Evolutionary conservation across 805 yeast species (phyloP), one percentile per base, ranked within the genome.

Genomic region (Hanseniaspora taiwanica): DNA sequence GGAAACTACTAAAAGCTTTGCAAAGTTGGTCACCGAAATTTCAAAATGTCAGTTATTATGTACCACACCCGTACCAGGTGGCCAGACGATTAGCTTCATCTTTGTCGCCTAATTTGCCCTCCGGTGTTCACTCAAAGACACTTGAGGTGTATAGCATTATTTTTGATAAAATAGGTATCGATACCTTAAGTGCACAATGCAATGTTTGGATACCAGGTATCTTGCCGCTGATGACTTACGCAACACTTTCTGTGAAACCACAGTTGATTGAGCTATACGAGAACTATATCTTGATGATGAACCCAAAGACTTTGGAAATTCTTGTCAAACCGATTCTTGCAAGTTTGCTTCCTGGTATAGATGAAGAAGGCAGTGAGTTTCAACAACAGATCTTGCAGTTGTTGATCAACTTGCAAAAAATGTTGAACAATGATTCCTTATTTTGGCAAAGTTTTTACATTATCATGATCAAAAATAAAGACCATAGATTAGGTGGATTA

Each of bases 81-180:
- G 74, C 94, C 25, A 72, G 73, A 44, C 67, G 80, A 32, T 65
- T 91, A 38, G 74, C 95, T 0, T 74, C 79, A 33, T 91, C 97
- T 45, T 63, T 89, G 21, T 76, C 86, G 2, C 78, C 93, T 1
- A 69, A 69, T 38, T 66, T 91, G 9, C 98, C 99, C 0, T 82
- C 94, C 37, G 98, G 99, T 7, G 99, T 91, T 0, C 98, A 91
- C 56, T 81, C 81, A 48, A 91, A 85, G 54, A 72, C 96, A 0
- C 60, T 91, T 32, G 84, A 78, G 42, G 74, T 87, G 1, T 91
- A 87, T 56, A 75, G 72, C 18, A 63, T 65, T 40, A 72, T 89
- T 2, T 84, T 91, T 60, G 68, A 67, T 27, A 71, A 75, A 23
- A 60, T 89, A 27, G 79, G 81, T 1, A 53, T 58, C 0, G 74